Evolutionary conservation across 2,329 filamentous ascomycete genomes (phyloP).

Genomic region (Colletotrichum sp.): DNA sequence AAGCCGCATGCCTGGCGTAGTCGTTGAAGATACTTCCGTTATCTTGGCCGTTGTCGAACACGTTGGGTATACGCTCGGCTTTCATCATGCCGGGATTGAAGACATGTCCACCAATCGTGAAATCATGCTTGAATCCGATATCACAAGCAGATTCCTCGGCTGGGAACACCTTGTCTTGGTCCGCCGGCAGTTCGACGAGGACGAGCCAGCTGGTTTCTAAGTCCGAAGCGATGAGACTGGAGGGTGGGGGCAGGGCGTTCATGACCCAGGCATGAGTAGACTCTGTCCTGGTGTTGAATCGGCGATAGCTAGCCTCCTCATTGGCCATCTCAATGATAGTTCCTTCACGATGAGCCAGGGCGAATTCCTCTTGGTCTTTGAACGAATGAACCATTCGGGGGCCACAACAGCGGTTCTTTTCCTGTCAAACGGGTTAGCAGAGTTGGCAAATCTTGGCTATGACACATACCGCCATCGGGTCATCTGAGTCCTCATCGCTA

Average conservation of each 20-base stretch:
- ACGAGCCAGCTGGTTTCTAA: conserved; percentile 15
- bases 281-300: neutral
- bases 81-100: neutral
- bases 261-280: conserved; percentile 10
- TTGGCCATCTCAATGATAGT: conserved; percentile 6
- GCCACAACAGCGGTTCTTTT: neutral
- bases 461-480: neutral
- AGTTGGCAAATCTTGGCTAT: neutral
- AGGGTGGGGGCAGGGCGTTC: neutral
- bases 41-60: neutral
- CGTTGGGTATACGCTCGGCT: neutral
- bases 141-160: neutral
- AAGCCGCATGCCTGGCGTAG: neutral
- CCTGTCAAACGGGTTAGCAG: neutral
- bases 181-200: neutral
- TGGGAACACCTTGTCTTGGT: neutral
- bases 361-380: neutral
- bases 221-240: conserved; percentile 1
- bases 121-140: neutral
- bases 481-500: neutral
- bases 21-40: neutral
- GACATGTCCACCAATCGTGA: neutral
- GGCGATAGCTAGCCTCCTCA: neutral
- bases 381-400: conserved; percentile 15
- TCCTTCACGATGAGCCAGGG: conserved; percentile 5